Evolutionary conservation across 352 stramenopile genomes (phyloP), one percentile per base, ranked within the genome.

Genomic region (Phytophthora colocasiae): DNA sequence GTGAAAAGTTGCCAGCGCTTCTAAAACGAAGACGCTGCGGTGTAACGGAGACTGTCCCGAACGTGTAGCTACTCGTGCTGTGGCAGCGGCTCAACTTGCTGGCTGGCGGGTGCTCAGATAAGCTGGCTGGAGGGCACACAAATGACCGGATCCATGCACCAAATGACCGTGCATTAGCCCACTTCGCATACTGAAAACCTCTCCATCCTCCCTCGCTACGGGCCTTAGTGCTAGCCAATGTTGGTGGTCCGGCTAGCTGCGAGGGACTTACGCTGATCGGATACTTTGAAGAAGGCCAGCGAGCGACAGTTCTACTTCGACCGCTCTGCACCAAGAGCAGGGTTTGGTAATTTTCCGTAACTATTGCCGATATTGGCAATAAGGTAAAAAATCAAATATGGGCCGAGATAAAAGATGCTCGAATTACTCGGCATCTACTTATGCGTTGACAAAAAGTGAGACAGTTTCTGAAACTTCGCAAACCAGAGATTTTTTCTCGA

Each of bases 1-100:
- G 53, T 54, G 34, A 45, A 58, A 48, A 66, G 50, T 68, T 11
- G 52, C 50, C 46, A 49, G 27, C 31, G 31, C 32, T 71, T 75
- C 46, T 54, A 69, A 62, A 63, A 56, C 66, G 50, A 67, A 63
- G 55, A 15, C n/a, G 43, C 63, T 44, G 52, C 31, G 31, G 31
- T 63, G 60, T 68, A 68, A 75, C 57, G 36, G 45, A 75, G 62
- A 71, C 52, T 72, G 44, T 69, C 62, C 46, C 47, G 24, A 12
- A 55, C 65, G 14, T 43, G 14, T 45, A 55, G 52, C 45, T 47
- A 63, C 44, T 39, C n/a, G 34, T 40, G 36, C 36, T 22, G 41
- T 10, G 49, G 60, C 45, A 59, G 39, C 22, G 49, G 27, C 41
- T 27, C 43, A 44, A 62, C 27, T 39, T 57, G 50, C 8, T 36